Evolutionary conservation across 2,329 filamentous ascomycete species (phyloP), one percentile per base, ranked within the genome.

Genomic region (Colletotrichum shisoi): DNA sequence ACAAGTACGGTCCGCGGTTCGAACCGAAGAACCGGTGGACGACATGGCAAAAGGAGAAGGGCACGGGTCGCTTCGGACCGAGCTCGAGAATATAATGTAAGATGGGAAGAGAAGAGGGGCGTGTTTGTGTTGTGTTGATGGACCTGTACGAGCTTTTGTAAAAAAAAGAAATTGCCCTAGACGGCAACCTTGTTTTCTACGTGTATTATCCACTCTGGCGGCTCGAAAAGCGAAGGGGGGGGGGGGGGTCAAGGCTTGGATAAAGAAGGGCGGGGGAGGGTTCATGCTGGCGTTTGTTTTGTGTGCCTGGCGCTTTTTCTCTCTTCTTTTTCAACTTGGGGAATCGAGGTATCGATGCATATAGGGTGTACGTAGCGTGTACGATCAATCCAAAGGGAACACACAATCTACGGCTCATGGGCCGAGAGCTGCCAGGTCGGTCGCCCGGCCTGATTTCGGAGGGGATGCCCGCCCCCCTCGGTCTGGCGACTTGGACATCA

Each of bases 31-130:
- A 17, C 19, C 48, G 53, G 19, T 69, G 67, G 69, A 48, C 51
- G n/a, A 46, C 39, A 24, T 70, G 67, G 69, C 68, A 68, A 54
- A 69, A 66, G 44, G 56, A 63, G 3, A 70, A 70, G 61, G 66
- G 66, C 27, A 15, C 34, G 13, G 60, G 69, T 15, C 48, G 69
- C 44, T 51, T 62, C 3, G 69, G 69, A 12, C 51, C 69, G 19
- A 70, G 60, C 53, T 70, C 69, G 24, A 56, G 69, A 24, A 52
- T 70, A 13, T 70, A 69, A 42, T 51, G 61, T 51, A 64, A 24
- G 49, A 60, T 15, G 19, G 17, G 45, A 15, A 39, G 9, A n/a
- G 8, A n/a, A 9, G 13, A 3, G 13, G 34, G 15, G 2, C n/a
- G n/a, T n/a, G n/a, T n/a, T n/a, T n/a, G n/a, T n/a, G n/a, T n/a